Evolutionary conservation across 768 basidiomycete genomes (phyloP).

Genomic region (Rhizopogon vesiculosus): DNA sequence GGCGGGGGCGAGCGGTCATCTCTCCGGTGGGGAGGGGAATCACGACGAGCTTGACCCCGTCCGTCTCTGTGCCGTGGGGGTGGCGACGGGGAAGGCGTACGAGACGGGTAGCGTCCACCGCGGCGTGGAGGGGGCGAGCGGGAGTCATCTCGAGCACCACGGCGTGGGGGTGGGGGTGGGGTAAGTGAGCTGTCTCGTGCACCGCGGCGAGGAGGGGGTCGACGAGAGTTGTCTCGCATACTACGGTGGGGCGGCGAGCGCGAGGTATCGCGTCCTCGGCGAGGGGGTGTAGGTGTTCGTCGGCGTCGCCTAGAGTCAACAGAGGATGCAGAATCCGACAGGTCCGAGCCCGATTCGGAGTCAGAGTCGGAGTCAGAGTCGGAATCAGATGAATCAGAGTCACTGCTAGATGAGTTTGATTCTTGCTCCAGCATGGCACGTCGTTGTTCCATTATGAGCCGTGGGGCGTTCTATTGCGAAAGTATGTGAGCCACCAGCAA

Average conservation of each 20-base stretch:
- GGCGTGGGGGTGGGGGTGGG: conserved; percentile 8
- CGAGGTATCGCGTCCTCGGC: conserved; percentile 20
- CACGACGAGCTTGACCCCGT: conserved; percentile 14
- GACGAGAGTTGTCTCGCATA: neutral
- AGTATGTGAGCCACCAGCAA: conserved; percentile 4
- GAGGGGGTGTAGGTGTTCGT: conserved; percentile 29
- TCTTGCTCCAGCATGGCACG: conserved; percentile 79
- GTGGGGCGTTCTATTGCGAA: conserved; percentile 78
- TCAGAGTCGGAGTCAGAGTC: conserved; percentile 30
- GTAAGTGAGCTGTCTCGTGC: conserved; percentile 13
- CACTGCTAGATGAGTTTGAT: conserved; percentile 39
- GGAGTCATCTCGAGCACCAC: conserved; percentile 24
- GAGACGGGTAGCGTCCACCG: conserved; percentile 8
- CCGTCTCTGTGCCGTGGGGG: conserved; percentile 21
- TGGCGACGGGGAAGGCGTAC: conserved; percentile 23
- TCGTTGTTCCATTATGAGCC: conserved; percentile 90
- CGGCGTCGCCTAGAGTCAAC: conserved; percentile 25
- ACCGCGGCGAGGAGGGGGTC: neutral
- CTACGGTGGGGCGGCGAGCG: conserved; percentile 16
- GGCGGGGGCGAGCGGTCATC: conserved; percentile 17
- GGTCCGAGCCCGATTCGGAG: conserved; percentile 36
- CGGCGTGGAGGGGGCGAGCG: conserved; percentile 23
- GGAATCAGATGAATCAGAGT: conserved; percentile 38
- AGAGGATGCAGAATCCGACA: conserved; percentile 34
- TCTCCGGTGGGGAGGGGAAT: conserved; percentile 20